Base-by-base conservation (phyloP, 495 filamentous ascomycete species). In the Evernia prunastri region DNA sequence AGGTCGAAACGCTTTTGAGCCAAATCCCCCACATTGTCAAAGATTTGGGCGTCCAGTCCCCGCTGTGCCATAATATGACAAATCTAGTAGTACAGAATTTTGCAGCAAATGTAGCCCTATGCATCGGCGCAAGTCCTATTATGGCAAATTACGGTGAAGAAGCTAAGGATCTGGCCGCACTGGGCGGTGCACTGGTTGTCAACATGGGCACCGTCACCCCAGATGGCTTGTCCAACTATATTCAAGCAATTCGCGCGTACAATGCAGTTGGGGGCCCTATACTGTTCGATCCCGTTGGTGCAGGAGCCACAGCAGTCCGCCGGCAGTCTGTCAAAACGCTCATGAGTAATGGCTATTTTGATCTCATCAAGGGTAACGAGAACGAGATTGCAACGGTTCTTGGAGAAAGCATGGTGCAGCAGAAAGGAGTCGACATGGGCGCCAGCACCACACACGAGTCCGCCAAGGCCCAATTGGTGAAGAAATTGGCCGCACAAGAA, bases 31-130 rank as follows among this genome's bases (percentile, higher is more conserved):
- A 72, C 4, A 72, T 91, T 27, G 76, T 93, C 37, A 80, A 75
- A 57, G 80, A 79, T 25, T 78, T 96, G 56, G 79, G 80, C 0
- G 67, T 76, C 15, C 77, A 72, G 20, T 86, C 84, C 54, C 93
- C 94, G 0, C 79, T 98, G 13, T 90, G 88, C 12, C 94, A 97
- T 75, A 96, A 96, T 73, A 97, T 97, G 88, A 97, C 95, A 53
- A 97, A 97, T 73, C 79, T 89, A 60, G 89, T 97, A 1, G 92
- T 96, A 40, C 90, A 93, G 67, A 96, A 96, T 71, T 89, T 98
- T 69, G 89, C 91, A 15, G 93, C 94, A 23, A 96, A 95, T 68
- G 87, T 96, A 15, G 88, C 89, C 37, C 79, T 96, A 31, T 60
- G 59, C 37, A 83, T 80, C 65, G 93, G 94, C 27, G 89, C 90